Evolutionary conservation across 257 asterid genomes (phyloP), one percentile per base, ranked within the genome.

Genomic region (Plantago ovata): DNA sequence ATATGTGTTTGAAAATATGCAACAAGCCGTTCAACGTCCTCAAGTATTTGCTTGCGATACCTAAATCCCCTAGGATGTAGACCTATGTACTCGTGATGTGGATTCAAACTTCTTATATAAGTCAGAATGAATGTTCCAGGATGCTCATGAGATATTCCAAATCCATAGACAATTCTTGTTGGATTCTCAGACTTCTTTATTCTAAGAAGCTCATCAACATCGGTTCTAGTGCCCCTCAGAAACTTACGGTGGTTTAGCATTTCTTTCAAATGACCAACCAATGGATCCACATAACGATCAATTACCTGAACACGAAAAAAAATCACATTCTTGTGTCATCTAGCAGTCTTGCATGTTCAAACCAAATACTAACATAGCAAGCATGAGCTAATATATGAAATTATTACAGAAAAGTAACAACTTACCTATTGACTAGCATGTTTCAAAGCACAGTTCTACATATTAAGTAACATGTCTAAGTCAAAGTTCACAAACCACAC

Each of bases 281-380:
- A 74, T 14, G 99, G 99, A 80, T 89, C 99, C 75, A 93, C 97
- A 66, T 93, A 89, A 11, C 97, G 96, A 79, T 93, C 97, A 91
- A 86, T 89, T 43, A 93, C 95, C 99, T 93, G 75, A 61, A 58
- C 64, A 53, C 15, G 14, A 57, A 70, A 39, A n/a, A 50, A 33
- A 58, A 22, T 22, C n/a, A 50, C 28, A 13, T 16, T 11, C 10
- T 33, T 50, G 14, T 11, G 21, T 20, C 18, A 10, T 50, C 32
- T 11, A 23, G 56, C 38, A 50, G 28, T 4, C 11, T 12, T 12
- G 14, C 38, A 50, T 22, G 14, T 50, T 22, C 18, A 22, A 22
- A 22, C 19, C 56, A 50, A 13, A 11, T 10, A 10, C 55, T 20
- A 22, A 20, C 13, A 19, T 13, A 50, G 28, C n/a, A n/a, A 50